phyloP scores from a whole-genome alignment of 1,284 basidiomycete species.

The Afroboletus lepidellus region DNA sequence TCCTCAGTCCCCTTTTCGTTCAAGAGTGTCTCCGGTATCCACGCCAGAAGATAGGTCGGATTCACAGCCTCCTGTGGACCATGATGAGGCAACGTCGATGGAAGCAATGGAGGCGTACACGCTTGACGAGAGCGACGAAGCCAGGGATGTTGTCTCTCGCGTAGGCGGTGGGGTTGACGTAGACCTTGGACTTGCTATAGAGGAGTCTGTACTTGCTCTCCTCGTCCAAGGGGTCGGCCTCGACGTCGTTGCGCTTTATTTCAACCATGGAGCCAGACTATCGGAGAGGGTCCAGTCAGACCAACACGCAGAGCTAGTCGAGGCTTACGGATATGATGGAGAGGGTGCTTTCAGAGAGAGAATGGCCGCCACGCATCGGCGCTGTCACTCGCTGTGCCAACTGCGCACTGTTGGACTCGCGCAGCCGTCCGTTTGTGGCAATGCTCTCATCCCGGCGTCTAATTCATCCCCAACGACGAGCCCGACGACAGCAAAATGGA shows the following conservation, averaged over 20 bases:
- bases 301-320: not conserved
- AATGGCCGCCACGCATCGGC: slow-evolving; percentile 27
- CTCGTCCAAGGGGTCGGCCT: slow-evolving; percentile 37
- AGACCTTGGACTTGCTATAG: slow-evolving; percentile 90
- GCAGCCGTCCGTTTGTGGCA: slow-evolving; percentile 26
- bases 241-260: slow-evolving; percentile 51
- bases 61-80: slow-evolving; percentile 62
- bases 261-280: slow-evolving; percentile 77
- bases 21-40: slow-evolving; percentile 81
- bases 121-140: slow-evolving; percentile 85
- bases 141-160: slow-evolving; percentile 91
- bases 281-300: slow-evolving; percentile 7
- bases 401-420: slow-evolving; percentile 6
- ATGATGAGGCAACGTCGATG: slow-evolving; percentile 11
- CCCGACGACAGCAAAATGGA: slow-evolving; percentile 4
- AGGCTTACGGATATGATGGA: slow-evolving; percentile 44
- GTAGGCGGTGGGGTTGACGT: slow-evolving; percentile 92
- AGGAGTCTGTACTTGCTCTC: slow-evolving; percentile 72
- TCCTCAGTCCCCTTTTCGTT: slow-evolving; percentile 74
- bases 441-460: slow-evolving; percentile 4
- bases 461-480: not conserved
- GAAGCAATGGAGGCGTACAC: slow-evolving; percentile 44
- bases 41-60: slow-evolving; percentile 74
- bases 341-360: slow-evolving; percentile 38
- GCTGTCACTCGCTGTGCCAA: slow-evolving; percentile 9